Conservation (phyloP, 129 eudicot genomes). For the Escallonia rubra region DNA sequence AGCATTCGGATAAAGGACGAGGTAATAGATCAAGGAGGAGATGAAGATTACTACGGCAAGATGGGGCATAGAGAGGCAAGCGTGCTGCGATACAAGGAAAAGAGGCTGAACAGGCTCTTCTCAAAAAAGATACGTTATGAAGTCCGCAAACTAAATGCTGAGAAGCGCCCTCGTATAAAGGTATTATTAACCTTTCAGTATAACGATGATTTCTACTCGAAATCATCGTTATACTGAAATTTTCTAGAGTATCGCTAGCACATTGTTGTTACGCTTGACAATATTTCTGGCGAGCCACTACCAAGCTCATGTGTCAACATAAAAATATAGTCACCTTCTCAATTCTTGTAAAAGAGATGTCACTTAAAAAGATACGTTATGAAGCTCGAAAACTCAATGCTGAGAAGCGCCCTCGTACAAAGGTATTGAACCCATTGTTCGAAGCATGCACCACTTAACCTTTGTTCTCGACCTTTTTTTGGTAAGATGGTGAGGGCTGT, state of each 20-base stretch:
- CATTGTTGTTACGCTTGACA: no score
- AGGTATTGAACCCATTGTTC: slow-evolving; percentile 30
- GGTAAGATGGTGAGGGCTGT: no score
- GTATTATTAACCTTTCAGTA: slow-evolving; percentile 11
- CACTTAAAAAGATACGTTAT: slow-evolving; percentile 49
- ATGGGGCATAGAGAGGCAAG: slow-evolving; percentile 69
- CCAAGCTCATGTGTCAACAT: no score
- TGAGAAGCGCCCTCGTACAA: slow-evolving; percentile 85
- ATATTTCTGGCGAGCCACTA: no score
- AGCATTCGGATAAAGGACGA: slow-evolving; percentile 4
- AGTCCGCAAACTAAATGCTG: slow-evolving; percentile 88
- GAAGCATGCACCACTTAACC: no score
- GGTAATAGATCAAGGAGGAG: neutral
- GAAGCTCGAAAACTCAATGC: slow-evolving; percentile 89
- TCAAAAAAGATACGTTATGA: slow-evolving; percentile 70
- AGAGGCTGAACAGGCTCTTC: slow-evolving; percentile 76
- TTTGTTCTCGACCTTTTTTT: no score
- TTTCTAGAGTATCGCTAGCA: no score
- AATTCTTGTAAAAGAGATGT: no score
- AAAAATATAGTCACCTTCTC: no score
- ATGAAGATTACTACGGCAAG: slow-evolving; percentile 19
- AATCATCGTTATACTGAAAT: no score
- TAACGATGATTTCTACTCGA: no score
- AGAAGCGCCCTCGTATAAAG: slow-evolving; percentile 91
- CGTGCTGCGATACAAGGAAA: slow-evolving; percentile 79